Percentiles rank a stretch among this genome's conserved stretches.
Conservation (phyloP, 225 moss, liverwort and hornwort species). For the Ulota crispa region DNA sequence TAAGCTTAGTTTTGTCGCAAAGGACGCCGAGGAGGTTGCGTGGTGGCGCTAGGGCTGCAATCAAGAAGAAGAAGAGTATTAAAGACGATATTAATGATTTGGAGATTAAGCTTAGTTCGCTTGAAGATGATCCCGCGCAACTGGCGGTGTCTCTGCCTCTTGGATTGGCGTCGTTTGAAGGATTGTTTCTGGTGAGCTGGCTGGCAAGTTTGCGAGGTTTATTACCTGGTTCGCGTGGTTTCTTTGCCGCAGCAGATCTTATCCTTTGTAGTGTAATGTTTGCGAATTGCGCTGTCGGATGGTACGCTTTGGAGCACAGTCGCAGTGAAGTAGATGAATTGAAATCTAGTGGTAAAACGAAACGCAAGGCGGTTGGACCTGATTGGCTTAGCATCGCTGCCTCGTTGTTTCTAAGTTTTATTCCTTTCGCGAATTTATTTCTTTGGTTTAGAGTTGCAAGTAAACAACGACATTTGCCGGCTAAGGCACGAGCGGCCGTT, state of each 20-base stretch:
- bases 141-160: constrained; percentile 53
- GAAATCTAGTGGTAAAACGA: constrained; percentile 21
- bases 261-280: constrained; percentile 55
- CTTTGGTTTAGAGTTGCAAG: constrained; percentile 63
- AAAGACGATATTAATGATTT: constrained; percentile 29
- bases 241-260: constrained; percentile 56
- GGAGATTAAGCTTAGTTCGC: constrained; percentile 35
- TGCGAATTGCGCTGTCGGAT: constrained; percentile 61
- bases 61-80: constrained; percentile 29
- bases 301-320: constrained; percentile 59
- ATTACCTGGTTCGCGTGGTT: constrained; percentile 30
- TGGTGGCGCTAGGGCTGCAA: constrained; percentile 21
- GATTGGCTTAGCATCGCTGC: constrained; percentile 38
- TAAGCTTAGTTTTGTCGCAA: neutral
- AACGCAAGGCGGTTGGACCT: constrained; percentile 36
- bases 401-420: constrained; percentile 47
- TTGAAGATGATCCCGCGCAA: constrained; percentile 42
- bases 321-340: constrained; percentile 24
- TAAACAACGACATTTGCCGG: constrained; percentile 38
- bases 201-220: constrained; percentile 51
- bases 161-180: constrained; percentile 59
- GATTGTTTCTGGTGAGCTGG: constrained; percentile 56
- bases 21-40: constrained; percentile 8
- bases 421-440: constrained; percentile 65
- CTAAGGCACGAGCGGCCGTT: constrained; percentile 43